Conservation (phyloP, 495 filamentous ascomycete genomes). For the Xylaria intraflava region DNA sequence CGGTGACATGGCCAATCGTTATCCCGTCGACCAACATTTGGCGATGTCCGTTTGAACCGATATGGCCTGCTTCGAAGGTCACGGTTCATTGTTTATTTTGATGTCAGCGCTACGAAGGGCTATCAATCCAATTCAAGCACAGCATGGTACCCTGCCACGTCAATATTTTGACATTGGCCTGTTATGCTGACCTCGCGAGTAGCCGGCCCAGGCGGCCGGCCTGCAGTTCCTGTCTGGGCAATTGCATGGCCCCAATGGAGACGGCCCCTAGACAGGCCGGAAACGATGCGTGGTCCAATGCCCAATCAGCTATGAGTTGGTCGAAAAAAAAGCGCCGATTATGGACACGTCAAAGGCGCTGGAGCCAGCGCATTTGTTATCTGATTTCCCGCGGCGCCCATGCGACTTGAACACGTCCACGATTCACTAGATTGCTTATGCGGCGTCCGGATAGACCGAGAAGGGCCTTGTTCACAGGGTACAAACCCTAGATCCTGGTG, state of each 20-base stretch:
- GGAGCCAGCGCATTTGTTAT: conserved; percentile 3
- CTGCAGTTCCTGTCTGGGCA: conserved; percentile 10
- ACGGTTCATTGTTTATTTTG: not conserved
- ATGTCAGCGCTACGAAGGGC: conserved; percentile 3
- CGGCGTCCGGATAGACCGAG: conserved; percentile 12
- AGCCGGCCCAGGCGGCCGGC: conserved; percentile 8
- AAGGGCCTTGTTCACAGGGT: not conserved
- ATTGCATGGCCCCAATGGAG: conserved; percentile 6
- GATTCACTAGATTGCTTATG: not conserved
- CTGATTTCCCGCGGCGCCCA: not conserved
- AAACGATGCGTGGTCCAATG: conserved; percentile 1
- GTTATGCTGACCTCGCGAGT: conserved; percentile 9
- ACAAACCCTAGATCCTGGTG: not conserved
- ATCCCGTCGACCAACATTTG: not conserved
- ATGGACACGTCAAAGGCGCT: conserved; percentile 9
- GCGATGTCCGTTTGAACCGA: not conserved
- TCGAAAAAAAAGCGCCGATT: conserved; percentile 3
- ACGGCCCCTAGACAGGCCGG: not conserved
- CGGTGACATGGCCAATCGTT: conserved; percentile 3
- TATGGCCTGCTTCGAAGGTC: not conserved
- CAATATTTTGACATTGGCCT: conserved; percentile 10
- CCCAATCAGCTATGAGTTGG: conserved; percentile 4
- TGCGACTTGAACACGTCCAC: conserved; percentile 1
- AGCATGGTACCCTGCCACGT: conserved; percentile 8
- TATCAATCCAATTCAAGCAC: not conserved